Evolutionary conservation across 768 basidiomycete species (phyloP).

Genomic region (Termitomyces sp.): DNA sequence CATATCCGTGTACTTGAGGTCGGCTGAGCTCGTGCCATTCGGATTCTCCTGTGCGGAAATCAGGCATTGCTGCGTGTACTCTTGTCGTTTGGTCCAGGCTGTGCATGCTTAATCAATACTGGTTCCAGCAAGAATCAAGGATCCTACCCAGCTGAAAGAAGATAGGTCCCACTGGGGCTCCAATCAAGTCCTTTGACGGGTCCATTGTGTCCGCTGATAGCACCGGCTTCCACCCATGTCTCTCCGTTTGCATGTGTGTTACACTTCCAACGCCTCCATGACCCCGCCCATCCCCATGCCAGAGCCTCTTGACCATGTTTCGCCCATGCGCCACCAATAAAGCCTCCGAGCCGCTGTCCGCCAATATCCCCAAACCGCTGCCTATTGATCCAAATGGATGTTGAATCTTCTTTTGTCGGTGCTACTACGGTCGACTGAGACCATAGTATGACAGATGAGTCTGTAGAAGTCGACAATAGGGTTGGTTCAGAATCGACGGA

Average conservation of each 20-base stretch:
- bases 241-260: conserved; percentile 23
- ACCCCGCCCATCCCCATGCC: conserved; percentile 93
- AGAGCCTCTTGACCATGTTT: conserved; percentile 55
- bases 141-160: conserved; percentile 78
- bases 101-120: conserved; percentile 6
- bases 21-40: conserved; percentile 85
- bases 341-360: conserved; percentile 86
- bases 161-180: conserved; percentile 82
- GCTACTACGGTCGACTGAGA: conserved; percentile 56
- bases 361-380: conserved; percentile 94
- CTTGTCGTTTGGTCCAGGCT: conserved; percentile 92
- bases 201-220: conserved; percentile 80
- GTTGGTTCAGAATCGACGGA: conserved; percentile 30
- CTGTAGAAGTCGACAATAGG: conserved; percentile 89
- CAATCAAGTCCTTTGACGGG: conserved; percentile 78
- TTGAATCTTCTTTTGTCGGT: conserved; percentile 29
- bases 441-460: conserved; percentile 96
- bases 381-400: conserved; percentile 84
- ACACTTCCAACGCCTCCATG: conserved; percentile 84
- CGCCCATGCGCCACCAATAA: conserved; percentile 88
- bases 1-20: conserved; percentile 97
- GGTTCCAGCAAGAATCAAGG: background rate
- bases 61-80: conserved; percentile 62
- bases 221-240: conserved; percentile 72
- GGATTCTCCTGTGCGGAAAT: conserved; percentile 3